Base-by-base conservation (phyloP, 192 early-diverging fungal genomes). In the Rhizophlyctis rosea region DNA sequence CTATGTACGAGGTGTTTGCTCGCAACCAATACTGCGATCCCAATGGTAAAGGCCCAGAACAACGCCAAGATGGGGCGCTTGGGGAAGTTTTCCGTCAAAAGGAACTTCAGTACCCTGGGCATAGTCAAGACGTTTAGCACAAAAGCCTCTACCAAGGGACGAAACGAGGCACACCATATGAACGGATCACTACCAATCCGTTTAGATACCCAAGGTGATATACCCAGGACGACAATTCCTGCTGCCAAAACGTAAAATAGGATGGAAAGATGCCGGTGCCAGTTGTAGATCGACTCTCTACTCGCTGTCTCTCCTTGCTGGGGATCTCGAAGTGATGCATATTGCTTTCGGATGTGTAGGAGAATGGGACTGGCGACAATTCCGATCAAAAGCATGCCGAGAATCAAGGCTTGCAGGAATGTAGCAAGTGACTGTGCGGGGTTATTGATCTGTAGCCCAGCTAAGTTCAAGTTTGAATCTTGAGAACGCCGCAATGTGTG, bases 381-480 rank as follows among this genome's bases (percentile, higher is more conserved):
- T 14, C 87, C 87, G 48, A 91, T 83, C 14, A 88, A 51, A 4
- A 87, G n/a, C 75, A 89, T 88, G 2, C 87, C 89, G 3, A 89
- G 64, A 21, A 91, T 70, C 7, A 91, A 59, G 2, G 81, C 82
- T 65, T 86, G 77, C 48, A 81, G 65, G n/a, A 87, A 75, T 23
- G 83, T 64, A 24, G 69, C 63, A 13, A 79, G 60, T 28, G 1
- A 24, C 3, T 11, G 49, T 50, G 47, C 34, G 0, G 47, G 9
- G 33, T 48, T 36, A 33, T 62, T 34, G 24, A 61, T 50, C 24
- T 1, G n/a, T n/a, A n/a, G n/a, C n/a, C 25, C 2, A 59, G 16
- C 0, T 39, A 59, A 61, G 5, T 11, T 18, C 27, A 9, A 23
- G 21, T 34, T 27, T 28, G 14, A 39, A n/a, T 57, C 1, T 32